Base-by-base conservation (phyloP, 352 stramenopile species). In the Phytophthora fragariae region DNA sequence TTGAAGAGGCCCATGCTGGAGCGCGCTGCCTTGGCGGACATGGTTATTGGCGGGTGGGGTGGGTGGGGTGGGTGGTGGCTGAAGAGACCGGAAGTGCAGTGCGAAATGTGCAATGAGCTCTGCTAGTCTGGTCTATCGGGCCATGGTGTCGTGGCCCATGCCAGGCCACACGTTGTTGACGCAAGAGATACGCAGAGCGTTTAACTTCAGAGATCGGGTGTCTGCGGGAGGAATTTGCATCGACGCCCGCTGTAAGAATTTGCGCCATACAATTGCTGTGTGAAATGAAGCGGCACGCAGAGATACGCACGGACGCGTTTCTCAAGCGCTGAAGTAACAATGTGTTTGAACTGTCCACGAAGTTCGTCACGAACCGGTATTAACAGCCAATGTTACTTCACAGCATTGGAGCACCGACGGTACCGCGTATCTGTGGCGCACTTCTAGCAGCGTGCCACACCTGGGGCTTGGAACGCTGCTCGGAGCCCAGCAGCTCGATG, bases 1-100 rank as follows among this genome's bases (percentile, higher is more conserved):
- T 83, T 84, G 68, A 80, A 74, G 62, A 88, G 39, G 24, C 77
- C 65, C 66, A 87, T 79, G 59, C 50, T 57, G 21, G 77, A 69
- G 56, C 76, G 80, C 37, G 68, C 46, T n/a, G n/a, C 58, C 57
- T 77, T 77, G 69, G 68, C 61, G 52, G 68, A 72, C 64, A 74
- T 72, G 59, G 2, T 27, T 27, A 58, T 70, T 60, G n/a, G n/a
- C n/a, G n/a, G 56, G 65, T 29, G 62, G 57, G 24, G 24, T 27
- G 24, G 24, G 24, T 27, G 24, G 24, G 24, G 24, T 27, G 66
- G 21, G 66, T 24, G 37, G 24, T 1, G 24, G 1, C 24, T 37
- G 33, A 10, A 37, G 33, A 37, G 33, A 37, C 33, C 14, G n/a
- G n/a, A n/a, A n/a, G n/a, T n/a, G n/a, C n/a, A n/a, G n/a, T n/a